Base-by-base conservation (phyloP, 2,329 filamentous ascomycete genomes). In the Hymenoscyphus linearis region DNA sequence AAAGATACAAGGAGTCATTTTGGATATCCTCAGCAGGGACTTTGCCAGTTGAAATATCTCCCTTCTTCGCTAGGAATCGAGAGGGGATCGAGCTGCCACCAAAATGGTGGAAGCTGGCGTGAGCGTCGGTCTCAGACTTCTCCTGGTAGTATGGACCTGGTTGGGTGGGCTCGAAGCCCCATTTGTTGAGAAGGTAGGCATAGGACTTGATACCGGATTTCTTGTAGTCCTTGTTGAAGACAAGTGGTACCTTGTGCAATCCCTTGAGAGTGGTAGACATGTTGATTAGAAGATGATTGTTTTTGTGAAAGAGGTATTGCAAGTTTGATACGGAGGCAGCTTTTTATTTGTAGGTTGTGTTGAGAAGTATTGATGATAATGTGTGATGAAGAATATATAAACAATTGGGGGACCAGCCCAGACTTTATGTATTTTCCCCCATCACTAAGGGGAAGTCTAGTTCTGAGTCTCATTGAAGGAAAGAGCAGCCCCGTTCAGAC, bases 1-100 rank as follows among this genome's bases (percentile, higher is more conserved):
- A 86, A 25, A 90, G 79, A 70, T 90, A 89, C 74, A 83, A 74
- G 5, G 82, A 76, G 64, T 90, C 87, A 67, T 88, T 87, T 73
- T 90, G 84, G 59, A 84, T 78, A 70, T 90, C 87, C 26, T 88
- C 80, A 5, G 83, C 82, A 5, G 79, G 76, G 31, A 87, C 82
- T 44, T 82, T 74, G 2, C 79, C 79, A n/a, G 73, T 64, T 34
- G 58, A 22, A 36, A 72, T 68, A 54, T 74, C 69, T 55, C 69
- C 61, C 71, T 79, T 79, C 71, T 81, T 79, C 65, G 75, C 74
- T 26, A 87, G 75, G n/a, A 77, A 72, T 64, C 78, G 76, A 54
- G 77, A 75, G 60, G 79, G 72, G 52, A 75, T 77, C 22, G 77
- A 73, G 44, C 76, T 79, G n/a, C 82, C 81, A 27, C 82, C 80